These are phyloP conservation scores for Malus hybrid DNA, from an alignment of 331 rosid species.

Conservation along the genomic window DNA sequence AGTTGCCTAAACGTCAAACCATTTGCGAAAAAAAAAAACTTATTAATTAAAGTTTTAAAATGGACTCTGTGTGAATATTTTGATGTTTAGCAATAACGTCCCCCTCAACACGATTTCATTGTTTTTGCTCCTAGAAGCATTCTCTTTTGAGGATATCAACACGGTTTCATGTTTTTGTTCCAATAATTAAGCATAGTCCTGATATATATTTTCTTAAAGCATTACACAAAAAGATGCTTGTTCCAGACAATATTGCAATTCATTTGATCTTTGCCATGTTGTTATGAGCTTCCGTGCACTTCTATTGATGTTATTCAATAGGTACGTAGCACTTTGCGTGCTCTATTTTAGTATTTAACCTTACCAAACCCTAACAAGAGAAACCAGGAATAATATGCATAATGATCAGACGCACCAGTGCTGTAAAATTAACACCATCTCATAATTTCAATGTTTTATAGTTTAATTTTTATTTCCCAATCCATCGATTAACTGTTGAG, in stretches of 20 bases:
- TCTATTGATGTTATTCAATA: background rate
- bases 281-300: background rate
- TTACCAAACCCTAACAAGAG: background rate
- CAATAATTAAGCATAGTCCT: background rate
- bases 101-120: too few relatives aligned
- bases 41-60: too few relatives aligned
- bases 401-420: background rate
- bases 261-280: background rate
- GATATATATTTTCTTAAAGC: background rate
- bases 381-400: background rate
- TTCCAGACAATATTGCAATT: background rate
- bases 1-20: too few relatives aligned
- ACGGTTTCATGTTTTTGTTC: background rate
- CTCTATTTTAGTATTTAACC: background rate
- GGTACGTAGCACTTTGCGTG: background rate
- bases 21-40: too few relatives aligned
- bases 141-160: too few relatives aligned
- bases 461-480: background rate
- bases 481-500: background rate
- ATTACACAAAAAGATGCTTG: background rate
- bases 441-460: background rate
- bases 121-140: too few relatives aligned
- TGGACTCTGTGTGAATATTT: too few relatives aligned
- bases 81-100: too few relatives aligned
- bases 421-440: background rate